Conservation (phyloP, 441 rosid species). For the Erysimum cheiri region DNA sequence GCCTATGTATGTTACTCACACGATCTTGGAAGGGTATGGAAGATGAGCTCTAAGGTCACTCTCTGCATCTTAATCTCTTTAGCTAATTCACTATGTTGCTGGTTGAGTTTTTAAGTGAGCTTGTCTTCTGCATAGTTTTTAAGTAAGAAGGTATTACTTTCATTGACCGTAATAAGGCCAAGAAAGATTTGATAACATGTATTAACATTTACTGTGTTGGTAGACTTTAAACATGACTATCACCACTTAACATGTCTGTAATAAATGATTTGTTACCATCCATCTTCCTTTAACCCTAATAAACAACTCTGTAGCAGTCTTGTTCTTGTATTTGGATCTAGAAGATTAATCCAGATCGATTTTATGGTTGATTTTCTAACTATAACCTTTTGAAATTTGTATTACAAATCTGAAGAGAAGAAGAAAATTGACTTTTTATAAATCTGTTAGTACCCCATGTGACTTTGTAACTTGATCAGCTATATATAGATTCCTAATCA, state of each 20-base stretch:
- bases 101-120: background rate
- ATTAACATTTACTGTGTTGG: background rate
- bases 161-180: too few species aligned
- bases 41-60: slow-evolving; percentile 11
- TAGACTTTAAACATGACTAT: background rate
- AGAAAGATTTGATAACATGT: background rate
- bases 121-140: background rate
- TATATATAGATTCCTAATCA: background rate
- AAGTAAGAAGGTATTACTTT: background rate
- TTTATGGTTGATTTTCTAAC: too few species aligned
- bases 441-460: too few species aligned
- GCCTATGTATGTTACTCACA: slow-evolving; percentile 22
- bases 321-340: too few species aligned
- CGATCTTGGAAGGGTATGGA: slow-evolving; percentile 14
- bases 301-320: too few species aligned
- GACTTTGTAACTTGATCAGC: background rate
- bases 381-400: too few species aligned
- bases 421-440: too few species aligned
- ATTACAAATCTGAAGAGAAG: too few species aligned
- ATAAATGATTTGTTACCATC: too few species aligned
- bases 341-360: too few species aligned
- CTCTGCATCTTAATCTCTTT: background rate
- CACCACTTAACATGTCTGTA: background rate
- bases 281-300: too few species aligned
- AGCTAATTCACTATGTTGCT: background rate